Percentiles rank a stretch among this genome's conserved stretches.
These are phyloP conservation scores for Crithidia fasciculata DNA, from an alignment of 208 protist genomes.

Conservation along the genomic window DNA sequence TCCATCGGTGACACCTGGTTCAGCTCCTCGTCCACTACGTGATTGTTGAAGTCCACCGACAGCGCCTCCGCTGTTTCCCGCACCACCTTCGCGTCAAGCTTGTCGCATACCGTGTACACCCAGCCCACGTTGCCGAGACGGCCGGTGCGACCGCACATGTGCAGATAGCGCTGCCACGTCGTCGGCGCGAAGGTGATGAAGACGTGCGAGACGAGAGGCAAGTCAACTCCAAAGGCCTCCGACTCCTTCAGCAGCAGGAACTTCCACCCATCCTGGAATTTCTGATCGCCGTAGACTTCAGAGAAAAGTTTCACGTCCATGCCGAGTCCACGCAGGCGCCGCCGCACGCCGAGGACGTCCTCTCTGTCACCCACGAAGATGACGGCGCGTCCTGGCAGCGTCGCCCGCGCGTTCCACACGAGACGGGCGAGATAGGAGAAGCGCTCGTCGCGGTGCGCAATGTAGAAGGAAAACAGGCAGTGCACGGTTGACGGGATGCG, in stretches of 20 bases:
- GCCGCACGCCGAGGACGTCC: constrained; percentile 64
- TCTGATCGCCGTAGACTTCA: constrained; percentile 64
- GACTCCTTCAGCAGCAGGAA: constrained; percentile 80
- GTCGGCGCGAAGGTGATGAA: constrained; percentile 81
- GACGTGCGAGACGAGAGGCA: constrained; percentile 85
- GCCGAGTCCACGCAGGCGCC: constrained; percentile 58
- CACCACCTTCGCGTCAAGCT: constrained; percentile 56
- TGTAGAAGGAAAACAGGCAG: constrained; percentile 84
- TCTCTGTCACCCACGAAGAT: constrained; percentile 66
- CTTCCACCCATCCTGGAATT: constrained; percentile 65
- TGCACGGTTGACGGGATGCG: constrained; percentile 77
- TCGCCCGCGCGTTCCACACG: constrained; percentile 67
- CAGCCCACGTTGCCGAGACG: constrained; percentile 84
- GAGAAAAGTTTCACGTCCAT: constrained; percentile 84
- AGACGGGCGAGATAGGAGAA: constrained; percentile 55
- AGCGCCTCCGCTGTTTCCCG: constrained; percentile 67
- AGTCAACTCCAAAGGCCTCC: constrained; percentile 75
- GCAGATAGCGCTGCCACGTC: constrained; percentile 71
- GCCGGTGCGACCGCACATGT: constrained; percentile 84
- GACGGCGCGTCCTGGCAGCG: constrained; percentile 73
- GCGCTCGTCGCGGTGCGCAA: constrained; percentile 38
- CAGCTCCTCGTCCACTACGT: constrained; percentile 60
- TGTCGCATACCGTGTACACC: constrained; percentile 79
- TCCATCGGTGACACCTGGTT: constrained; percentile 30
- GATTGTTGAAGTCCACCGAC: constrained; percentile 65